Evolutionary conservation across 2,329 filamentous ascomycete species (phyloP), one percentile per base, ranked within the genome.

Genomic region (Calonectria hawksworthii): DNA sequence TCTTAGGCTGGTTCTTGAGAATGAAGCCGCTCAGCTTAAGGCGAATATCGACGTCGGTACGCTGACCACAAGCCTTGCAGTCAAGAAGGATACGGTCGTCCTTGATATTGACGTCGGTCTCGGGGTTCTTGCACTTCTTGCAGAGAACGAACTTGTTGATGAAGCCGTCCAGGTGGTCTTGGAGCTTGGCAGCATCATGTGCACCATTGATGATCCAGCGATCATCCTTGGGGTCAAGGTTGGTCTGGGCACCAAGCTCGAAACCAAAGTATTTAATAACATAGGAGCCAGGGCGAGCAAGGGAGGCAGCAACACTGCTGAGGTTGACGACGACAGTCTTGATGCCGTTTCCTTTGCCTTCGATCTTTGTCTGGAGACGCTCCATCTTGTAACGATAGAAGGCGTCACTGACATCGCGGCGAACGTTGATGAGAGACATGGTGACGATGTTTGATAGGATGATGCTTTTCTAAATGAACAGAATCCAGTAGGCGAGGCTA

Each of bases 341-440:
- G 93, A 99, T 99, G 85, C 97, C 97, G 89, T 99, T 99, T 81
- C 97, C 97, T 89, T 99, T 99, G 88, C 97, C 97, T 89, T 99
- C 97, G 83, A 99, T 98, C 92, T 99, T 99, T 87, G 97, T 98
- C 91, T 98, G 95, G 85, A 99, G 90, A 83, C 93, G 94, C 90
- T 99, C 97, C 97, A 99, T 99, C 93, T 99, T 99, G 93, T 99
- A 99, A 87, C 97, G 97, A 90, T 99, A 99, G 93, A 98, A 99
- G 89, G 94, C 94, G 89, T 99, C 97, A 90, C 94, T 94, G 90
- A 98, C 94, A 94, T 99, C 96, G 88, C 95, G 95, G 88, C 96
- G 96, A 88, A 99, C 96, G 89, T 99, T 99, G 92, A 99, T 91
- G 89, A 95, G 96, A 92, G 95, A 94, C 97, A 99, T 99, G 88